Evolutionary conservation across 768 basidiomycete genomes (phyloP).

Genomic region (Leccinum uliginosum): DNA sequence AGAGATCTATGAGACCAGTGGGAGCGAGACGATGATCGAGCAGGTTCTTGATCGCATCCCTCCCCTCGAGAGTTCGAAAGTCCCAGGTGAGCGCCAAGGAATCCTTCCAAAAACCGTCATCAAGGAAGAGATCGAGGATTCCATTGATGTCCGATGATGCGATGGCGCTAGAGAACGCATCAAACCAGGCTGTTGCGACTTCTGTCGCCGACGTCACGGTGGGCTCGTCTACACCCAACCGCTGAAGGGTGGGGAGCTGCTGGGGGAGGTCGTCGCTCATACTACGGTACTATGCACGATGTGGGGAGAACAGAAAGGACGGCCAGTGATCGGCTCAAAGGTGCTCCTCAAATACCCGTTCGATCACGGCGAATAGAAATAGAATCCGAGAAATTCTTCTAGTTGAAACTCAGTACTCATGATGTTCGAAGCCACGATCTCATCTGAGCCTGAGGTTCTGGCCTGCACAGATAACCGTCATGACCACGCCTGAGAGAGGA

Average conservation of each 20-base stretch:
- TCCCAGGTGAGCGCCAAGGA: conserved; percentile 51
- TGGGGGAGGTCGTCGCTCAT: conserved; percentile 26
- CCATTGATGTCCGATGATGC: conserved; percentile 10
- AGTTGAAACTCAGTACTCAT: too few relatives aligned
- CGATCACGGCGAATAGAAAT: background rate
- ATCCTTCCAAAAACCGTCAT: conserved; percentile 47
- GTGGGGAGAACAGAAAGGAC: background rate
- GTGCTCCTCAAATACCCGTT: background rate
- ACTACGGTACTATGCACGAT: background rate
- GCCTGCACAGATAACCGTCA: too few relatives aligned
- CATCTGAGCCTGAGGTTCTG: too few relatives aligned
- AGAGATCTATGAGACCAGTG: conserved; percentile 16
- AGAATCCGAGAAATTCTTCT: too few relatives aligned
- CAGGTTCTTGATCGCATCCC: conserved; percentile 34
- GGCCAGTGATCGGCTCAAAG: background rate
- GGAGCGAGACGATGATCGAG: conserved; percentile 36
- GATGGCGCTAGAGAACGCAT: conserved; percentile 21
- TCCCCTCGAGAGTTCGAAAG: conserved; percentile 46
- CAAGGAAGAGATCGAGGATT: conserved; percentile 28
- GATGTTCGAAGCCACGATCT: too few relatives aligned
- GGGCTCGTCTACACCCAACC: conserved; percentile 22
- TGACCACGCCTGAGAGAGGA: too few relatives aligned
- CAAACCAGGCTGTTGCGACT: conserved; percentile 24
- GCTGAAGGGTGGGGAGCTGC: conserved; percentile 28
- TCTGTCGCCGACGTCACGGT: conserved; percentile 16